phyloP scores from a whole-genome alignment of 176 grass and related monocot genomes.

The Oryza glumipatula region DNA sequence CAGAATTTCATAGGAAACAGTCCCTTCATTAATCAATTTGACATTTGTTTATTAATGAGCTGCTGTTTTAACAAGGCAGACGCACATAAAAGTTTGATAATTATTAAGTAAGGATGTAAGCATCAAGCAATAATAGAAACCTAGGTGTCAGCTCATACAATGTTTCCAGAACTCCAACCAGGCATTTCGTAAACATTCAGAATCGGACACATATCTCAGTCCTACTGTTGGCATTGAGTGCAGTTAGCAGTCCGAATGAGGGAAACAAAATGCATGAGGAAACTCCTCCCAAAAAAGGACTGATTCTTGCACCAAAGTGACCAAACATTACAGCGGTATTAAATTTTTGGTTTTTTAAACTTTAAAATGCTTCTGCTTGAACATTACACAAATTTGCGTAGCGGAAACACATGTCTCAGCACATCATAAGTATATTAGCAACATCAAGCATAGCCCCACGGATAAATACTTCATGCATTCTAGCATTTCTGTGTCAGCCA shows the following conservation, averaged over 20 bases:
- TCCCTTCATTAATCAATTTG: not conserved
- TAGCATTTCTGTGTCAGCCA: not conserved
- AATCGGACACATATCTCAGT: not conserved
- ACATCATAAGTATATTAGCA: not conserved
- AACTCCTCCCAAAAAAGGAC: not conserved
- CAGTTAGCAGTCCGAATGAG: not conserved
- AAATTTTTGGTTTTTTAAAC: not conserved
- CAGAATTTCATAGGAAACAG: not conserved
- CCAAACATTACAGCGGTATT: not conserved
- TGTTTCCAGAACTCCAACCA: not conserved
- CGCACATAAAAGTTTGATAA: not conserved
- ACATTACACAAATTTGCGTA: not conserved
- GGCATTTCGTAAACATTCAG: not conserved
- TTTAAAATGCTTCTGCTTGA: not conserved
- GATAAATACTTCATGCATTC: not conserved
- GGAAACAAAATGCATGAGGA: not conserved
- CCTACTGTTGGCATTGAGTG: not conserved
- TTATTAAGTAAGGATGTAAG: not conserved
- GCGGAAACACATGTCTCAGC: not conserved
- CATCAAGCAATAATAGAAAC: not conserved
- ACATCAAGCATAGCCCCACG: not conserved
- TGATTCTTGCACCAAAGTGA: not conserved
- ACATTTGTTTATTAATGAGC: not conserved
- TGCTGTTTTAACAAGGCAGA: conserved; percentile 1
- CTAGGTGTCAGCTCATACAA: not conserved